Base-by-base conservation (phyloP, 352 stramenopile genomes). In the Pythium grandisporangium region DNA sequence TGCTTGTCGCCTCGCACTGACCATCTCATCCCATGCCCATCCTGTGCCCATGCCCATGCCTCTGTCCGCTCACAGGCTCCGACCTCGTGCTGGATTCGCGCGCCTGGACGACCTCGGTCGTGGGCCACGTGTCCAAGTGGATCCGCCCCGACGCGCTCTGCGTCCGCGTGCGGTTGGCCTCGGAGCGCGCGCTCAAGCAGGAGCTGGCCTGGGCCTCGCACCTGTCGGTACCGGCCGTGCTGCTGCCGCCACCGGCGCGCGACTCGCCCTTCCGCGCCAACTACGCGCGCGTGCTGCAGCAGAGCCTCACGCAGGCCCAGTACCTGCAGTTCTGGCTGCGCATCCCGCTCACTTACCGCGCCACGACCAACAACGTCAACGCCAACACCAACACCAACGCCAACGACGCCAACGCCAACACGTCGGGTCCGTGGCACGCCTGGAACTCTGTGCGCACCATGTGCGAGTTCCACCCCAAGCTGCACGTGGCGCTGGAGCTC, bases 181-280 rank as follows among this genome's bases (percentile, higher is more conserved):
- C 70, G 10, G 81, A 93, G 46, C 84, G 77, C 47, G 73, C 68
- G 1, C 83, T 96, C 50, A 91, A 88, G 43, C 69, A 96, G 48
- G 94, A 98, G 57, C 63, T 99, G 23, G 85, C 90, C 37, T 99
- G 95, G 93, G 94, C 90, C 17, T 91, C 78, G 30, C 96, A 99
- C 63, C 74, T 99, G 33, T 90, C 83, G 2, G 79, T 99, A 23
- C 72, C 91, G 2, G 90, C 95, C 12, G 86, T 98, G n/a, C 68
- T 99, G 42, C 62, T 97, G 20, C 95, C 94, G 3, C 59, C 70
- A 10, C 70, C 83, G 16, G n/a, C n/a, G n/a, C n/a, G n/a, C n/a
- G n/a, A n/a, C n/a, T 48, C 67, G n/a, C 51, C 51, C 10, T 45
- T 52, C 13, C 75, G 66, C n/a, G 41, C 66, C 41, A 93, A 93